Evolutionary conservation across 2,329 filamentous ascomycete species (phyloP), one percentile per base, ranked within the genome.

Genomic region (Didymella sp.): DNA sequence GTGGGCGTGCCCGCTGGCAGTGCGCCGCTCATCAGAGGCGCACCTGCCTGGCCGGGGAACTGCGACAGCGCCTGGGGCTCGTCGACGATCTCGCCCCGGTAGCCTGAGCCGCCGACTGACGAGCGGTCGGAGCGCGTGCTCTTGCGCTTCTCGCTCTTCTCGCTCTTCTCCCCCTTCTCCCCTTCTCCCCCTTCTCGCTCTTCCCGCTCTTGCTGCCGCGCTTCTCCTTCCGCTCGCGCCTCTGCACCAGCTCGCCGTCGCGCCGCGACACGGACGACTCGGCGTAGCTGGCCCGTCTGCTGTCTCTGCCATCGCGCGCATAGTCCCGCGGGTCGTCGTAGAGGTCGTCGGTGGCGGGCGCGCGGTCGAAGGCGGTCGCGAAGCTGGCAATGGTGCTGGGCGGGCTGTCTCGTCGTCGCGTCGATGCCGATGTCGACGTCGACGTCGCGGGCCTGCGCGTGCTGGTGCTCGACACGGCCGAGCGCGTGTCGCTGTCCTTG

Each of bases 331-430:
- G 61, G 57, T 73, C 64, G 25, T 73, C 65, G 72, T 76, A 72
- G 45, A 71, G 59, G 62, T 74, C 71, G 44, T 71, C 70, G 38
- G 15, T n/a, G 21, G 68, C 65, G 65, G 69, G 31, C 25, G 46
- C 13, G 21, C 59, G 61, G 64, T 71, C 72, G 17, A 70, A 68
- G 46, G 77, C 77, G 38, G 78, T 79, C 19, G 69, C 75, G 66
- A 76, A 79, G 19, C 76, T 76, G 25, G 72, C 70, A 19, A 71
- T 69, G 15, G 74, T 77, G 27, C 73, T 70, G 25, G 67, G 65
- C 37, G 67, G 68, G 52, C 63, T 58, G 49, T 74, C 70, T 15
- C 56, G 64, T 61, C 67, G 68, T 43, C 68, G 62, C 31, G 51
- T 17, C 6, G 72, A 67, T 3, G n/a, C n/a, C n/a, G n/a, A n/a